Conservation (phyloP, 192 early-diverging fungal genomes). For the Lunasporangiospora selenospora region DNA sequence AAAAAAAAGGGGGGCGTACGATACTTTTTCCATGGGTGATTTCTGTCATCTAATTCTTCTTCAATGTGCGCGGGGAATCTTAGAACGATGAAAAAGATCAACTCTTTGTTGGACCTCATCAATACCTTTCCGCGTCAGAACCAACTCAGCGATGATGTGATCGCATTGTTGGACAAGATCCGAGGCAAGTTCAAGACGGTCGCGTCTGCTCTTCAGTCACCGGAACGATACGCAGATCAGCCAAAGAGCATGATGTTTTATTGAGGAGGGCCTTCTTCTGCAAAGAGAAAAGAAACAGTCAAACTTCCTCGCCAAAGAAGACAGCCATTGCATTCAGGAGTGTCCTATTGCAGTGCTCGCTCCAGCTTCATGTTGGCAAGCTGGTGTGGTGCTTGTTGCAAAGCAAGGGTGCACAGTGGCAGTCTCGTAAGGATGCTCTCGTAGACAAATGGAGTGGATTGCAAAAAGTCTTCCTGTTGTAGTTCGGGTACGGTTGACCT, state of each 20-base stretch:
- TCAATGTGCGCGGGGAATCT: neutral
- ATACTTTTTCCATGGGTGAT: conserved; percentile 1
- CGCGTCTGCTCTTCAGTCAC: conserved; percentile 48
- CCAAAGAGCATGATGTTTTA: conserved; percentile 49
- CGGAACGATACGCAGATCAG: conserved; percentile 34
- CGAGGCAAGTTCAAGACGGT: conserved; percentile 60
- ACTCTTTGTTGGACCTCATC: conserved; percentile 47
- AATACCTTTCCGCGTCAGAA: conserved; percentile 58
- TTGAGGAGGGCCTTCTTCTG: too few species aligned
- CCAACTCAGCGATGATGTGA: conserved; percentile 53
- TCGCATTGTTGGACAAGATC: conserved; percentile 57
- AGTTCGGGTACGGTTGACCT: too few species aligned
- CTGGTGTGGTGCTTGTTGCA: too few species aligned
- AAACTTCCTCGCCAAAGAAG: too few species aligned
- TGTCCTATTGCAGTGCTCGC: too few species aligned
- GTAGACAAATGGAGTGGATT: too few species aligned
- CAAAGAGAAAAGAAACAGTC: too few species aligned
- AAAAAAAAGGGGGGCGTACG: neutral
- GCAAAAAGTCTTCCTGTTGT: too few species aligned
- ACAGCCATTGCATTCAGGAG: too few species aligned
- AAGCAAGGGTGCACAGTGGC: too few species aligned
- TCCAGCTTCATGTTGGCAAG: too few species aligned
- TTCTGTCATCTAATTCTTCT: neutral
- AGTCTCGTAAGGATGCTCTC: too few species aligned
- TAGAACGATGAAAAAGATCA: conserved; percentile 57